Evolutionary conservation across 2,329 filamentous ascomycete genomes (phyloP), one percentile per base, ranked within the genome.

Genomic region (Aspergillus fijiensis): DNA sequence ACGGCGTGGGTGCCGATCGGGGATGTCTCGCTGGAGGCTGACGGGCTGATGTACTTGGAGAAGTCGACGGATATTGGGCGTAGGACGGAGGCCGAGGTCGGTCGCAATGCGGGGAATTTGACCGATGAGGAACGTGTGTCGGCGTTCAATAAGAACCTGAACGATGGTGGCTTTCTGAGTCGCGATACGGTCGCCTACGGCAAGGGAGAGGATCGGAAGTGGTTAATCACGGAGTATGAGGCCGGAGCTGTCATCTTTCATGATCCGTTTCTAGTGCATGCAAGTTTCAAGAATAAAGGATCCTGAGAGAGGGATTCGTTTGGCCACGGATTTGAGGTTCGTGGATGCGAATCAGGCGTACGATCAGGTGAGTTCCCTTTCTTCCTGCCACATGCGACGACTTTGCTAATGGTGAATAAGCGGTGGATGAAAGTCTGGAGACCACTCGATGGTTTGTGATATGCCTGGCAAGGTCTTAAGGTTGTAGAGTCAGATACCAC

Each of bases 311-410:
- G 63, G 68, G 50, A 78, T 78, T 49, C 56, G 76, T 45, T 53
- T 78, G 45, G 70, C 68, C 35, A 76, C 74, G 1, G 76, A 78
- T 65, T 58, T 78, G 53, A 63, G 74, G 23, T 79, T 62, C 31
- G 60, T 62, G 14, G 73, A 83, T 60, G 70, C 75, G 3, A 75
- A 74, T n/a, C 72, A 74, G 50, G 75, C 76, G 0, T 82, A 78
- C 73, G 81, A 83, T 62, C 78, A 60, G 51, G 51, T 54, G 16
- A 10, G 21, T 47, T 25, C 14, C 7, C 27, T 10, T 29, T 29
- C 27, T 29, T 29, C 7, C 27, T 27, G 27, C 7, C 27, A 27
- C 7, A 7, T 27, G 27, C 27, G 2, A 27, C 6, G 1, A 5
- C 27, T 9, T 27, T 7, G 27, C 27, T 29, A 29, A 29, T 29